These are phyloP conservation scores for Angophora floribunda DNA, from an alignment of 345 rosid genomes.

Conservation along the genomic window DNA sequence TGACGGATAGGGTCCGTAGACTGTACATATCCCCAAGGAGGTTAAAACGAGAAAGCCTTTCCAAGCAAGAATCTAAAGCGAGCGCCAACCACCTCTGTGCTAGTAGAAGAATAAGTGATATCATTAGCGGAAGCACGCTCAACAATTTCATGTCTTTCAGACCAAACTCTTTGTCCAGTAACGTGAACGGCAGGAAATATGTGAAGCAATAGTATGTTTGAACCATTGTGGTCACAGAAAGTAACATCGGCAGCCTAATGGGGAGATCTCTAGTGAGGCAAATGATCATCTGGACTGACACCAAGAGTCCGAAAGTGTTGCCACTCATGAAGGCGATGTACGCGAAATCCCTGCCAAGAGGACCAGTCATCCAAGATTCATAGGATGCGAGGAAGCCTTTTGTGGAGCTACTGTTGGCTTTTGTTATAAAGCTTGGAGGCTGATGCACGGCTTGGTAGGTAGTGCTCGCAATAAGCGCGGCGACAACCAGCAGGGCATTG, in stretches of 20 bases:
- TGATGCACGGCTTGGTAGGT: not conserved
- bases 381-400: not conserved
- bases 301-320: not conserved
- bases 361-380: not conserved
- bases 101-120: not conserved
- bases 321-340: not conserved
- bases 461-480: not conserved
- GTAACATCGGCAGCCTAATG: not conserved
- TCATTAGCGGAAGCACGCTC: not conserved
- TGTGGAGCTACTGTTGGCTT: not conserved
- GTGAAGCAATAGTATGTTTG: not conserved
- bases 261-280: not conserved
- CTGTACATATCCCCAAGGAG: not conserved
- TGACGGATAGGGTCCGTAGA: not conserved
- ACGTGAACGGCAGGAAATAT: not conserved
- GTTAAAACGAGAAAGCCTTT: not conserved
- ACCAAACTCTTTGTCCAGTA: not conserved
- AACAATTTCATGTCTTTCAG: not conserved
- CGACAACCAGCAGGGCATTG: not conserved
- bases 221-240: not conserved
- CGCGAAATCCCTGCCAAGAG: not conserved
- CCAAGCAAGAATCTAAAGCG: not conserved
- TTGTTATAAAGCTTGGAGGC: not conserved
- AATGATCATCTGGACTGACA: not conserved
- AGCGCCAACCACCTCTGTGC: not conserved